Evolutionary conservation across 805 yeast species (phyloP).

Genomic region (Isabelozyma rhagii): DNA sequence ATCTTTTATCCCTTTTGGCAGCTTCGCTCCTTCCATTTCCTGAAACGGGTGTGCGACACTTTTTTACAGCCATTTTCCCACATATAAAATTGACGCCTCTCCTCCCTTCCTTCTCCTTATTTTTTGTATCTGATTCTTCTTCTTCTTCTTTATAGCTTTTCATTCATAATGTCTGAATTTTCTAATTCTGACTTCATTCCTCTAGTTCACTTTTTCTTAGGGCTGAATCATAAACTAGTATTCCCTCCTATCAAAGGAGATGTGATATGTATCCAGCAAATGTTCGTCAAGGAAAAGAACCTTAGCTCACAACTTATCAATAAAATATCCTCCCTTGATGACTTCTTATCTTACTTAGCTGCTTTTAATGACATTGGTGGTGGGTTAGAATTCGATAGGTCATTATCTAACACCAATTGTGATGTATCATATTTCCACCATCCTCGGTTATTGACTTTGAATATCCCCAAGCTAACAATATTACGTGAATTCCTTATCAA

Average conservation of each 20-base stretch:
- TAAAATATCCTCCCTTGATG: not conserved
- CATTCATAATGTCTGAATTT: not conserved
- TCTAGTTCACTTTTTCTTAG: not conserved
- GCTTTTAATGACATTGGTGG: constrained; percentile 15
- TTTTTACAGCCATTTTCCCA: not conserved
- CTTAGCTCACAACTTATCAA: not conserved
- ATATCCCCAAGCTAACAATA: not conserved
- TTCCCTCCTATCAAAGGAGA: not conserved
- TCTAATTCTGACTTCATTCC: not conserved
- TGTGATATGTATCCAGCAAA: not conserved
- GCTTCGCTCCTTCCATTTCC: not conserved
- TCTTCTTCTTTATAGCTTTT: not conserved
- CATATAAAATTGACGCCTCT: not conserved
- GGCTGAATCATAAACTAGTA: not conserved
- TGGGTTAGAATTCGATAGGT: constrained; percentile 9
- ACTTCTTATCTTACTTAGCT: constrained; percentile 4
- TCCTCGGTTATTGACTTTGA: not conserved
- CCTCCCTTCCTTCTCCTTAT: not conserved
- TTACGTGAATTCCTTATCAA: not conserved
- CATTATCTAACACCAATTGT: not conserved
- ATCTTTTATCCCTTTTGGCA: no score
- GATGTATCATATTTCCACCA: not conserved
- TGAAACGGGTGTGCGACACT: not conserved
- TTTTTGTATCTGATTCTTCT: not conserved
- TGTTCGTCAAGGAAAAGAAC: not conserved